phyloP scores from a whole-genome alignment of 1,139 yeast genomes.

The Pichia sp. region DNA sequence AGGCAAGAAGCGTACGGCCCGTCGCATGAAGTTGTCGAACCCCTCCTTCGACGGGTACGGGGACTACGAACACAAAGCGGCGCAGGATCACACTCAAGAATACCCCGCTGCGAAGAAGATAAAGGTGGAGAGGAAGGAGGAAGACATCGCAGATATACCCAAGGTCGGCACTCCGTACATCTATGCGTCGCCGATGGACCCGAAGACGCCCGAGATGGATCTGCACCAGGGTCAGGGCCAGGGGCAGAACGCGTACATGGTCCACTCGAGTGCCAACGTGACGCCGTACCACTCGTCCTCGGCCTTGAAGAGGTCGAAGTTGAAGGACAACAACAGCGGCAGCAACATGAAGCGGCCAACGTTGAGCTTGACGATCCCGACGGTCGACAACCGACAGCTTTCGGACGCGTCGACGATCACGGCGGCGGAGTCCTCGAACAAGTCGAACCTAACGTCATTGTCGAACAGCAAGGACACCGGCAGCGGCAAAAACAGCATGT shows the following conservation, averaged over 20 bases:
- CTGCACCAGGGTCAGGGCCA: not conserved
- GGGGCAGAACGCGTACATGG: not conserved
- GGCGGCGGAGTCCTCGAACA: slow-evolving; percentile 14
- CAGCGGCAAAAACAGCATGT: not conserved
- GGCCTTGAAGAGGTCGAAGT: slow-evolving; percentile 10
- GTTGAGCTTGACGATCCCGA: slow-evolving; percentile 30
- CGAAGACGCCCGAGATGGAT: slow-evolving; percentile 11
- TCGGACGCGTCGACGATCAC: slow-evolving; percentile 15
- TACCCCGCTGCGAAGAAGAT: slow-evolving; percentile 20
- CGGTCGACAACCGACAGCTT: slow-evolving; percentile 18
- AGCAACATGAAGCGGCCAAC: slow-evolving; percentile 26
- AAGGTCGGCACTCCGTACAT: not conserved
- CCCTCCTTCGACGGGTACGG: no score
- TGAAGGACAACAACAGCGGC: slow-evolving; percentile 8
- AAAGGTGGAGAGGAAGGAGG: slow-evolving; percentile 24
- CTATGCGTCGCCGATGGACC: slow-evolving; percentile 9
- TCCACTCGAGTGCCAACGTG: slow-evolving; percentile 6
- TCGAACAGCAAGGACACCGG: not conserved
- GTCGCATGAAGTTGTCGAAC: no score
- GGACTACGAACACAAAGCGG: not conserved
- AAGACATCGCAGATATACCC: slow-evolving; percentile 16
- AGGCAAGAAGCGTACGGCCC: no score
- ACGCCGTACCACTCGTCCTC: slow-evolving; percentile 14
- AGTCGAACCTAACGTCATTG: slow-evolving; percentile 1
- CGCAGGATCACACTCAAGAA: not conserved